Evolutionary conservation across 139 green algal species (phyloP).

Genomic region (Chlamydomonas sp.): DNA sequence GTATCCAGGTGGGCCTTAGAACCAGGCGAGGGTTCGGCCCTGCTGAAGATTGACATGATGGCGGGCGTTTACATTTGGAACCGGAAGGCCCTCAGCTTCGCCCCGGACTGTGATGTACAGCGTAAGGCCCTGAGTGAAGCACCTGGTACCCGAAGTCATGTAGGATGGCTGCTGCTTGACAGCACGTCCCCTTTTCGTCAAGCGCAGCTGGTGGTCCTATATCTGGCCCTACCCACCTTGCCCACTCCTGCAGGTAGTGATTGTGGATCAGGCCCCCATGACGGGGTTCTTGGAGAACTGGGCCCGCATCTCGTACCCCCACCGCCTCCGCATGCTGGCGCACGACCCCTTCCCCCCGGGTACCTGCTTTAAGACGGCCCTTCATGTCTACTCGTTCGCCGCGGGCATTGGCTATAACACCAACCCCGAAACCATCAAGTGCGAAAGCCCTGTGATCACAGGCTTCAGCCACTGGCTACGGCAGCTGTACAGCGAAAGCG

Average conservation of each 20-base stretch:
- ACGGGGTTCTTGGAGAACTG: conserved; percentile 39
- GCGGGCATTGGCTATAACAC: conserved; percentile 36
- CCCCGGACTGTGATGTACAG: no score
- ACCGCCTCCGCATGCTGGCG: conserved; percentile 24
- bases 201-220: no score
- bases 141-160: no score
- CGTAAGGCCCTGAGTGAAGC: no score
- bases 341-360: conserved; percentile 26
- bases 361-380: conserved; percentile 33
- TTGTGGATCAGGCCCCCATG: conserved; percentile 27
- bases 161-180: no score
- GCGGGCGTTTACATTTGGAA: neutral
- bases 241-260: conserved; percentile 4
- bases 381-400: conserved; percentile 33
- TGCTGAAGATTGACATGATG: neutral
- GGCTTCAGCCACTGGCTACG: conserved; percentile 25
- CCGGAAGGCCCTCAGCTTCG: neutral
- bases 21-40: no score
- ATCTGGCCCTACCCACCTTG: neutral
- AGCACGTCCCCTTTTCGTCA: no score
- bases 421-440: neutral
- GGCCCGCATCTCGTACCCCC: conserved; percentile 13
- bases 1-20: conserved; percentile 16
- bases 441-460: conserved; percentile 21
- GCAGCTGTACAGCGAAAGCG: conserved; percentile 18